Evolutionary conservation across 768 basidiomycete species (phyloP).

Genomic region (Leccinum variicolor): DNA sequence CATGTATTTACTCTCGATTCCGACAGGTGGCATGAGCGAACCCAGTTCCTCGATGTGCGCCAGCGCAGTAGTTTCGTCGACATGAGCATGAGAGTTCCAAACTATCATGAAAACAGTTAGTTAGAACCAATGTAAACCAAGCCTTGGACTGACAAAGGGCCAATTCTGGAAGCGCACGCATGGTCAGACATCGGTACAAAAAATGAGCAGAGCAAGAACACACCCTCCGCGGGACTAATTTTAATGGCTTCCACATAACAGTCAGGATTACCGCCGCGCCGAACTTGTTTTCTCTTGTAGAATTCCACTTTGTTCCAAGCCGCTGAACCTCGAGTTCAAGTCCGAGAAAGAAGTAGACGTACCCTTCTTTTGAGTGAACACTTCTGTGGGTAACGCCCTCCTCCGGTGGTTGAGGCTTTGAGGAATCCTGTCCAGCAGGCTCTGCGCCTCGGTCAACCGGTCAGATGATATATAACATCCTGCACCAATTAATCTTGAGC

Average conservation of each 20-base stretch:
- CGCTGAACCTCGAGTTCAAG: neutral
- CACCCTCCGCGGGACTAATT: constrained; percentile 72
- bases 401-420: constrained; percentile 56
- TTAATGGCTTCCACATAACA: constrained; percentile 53
- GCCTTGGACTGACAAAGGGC: constrained; percentile 55
- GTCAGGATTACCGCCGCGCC: constrained; percentile 49
- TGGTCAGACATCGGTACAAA: constrained; percentile 2
- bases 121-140: neutral
- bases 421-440: constrained; percentile 60
- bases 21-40: constrained; percentile 44
- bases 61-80: constrained; percentile 49
- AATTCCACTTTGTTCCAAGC: constrained; percentile 53
- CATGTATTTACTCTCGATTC: constrained; percentile 32
- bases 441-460: constrained; percentile 55
- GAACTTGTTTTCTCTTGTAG: constrained; percentile 65
- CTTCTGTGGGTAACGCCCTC: constrained; percentile 71
- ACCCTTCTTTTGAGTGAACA: constrained; percentile 77
- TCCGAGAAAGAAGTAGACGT: constrained; percentile 20
- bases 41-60: constrained; percentile 57
- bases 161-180: constrained; percentile 44
- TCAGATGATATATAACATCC: constrained; percentile 64
- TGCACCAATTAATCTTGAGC: constrained; percentile 10
- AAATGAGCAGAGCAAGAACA: neutral
- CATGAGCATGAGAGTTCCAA: constrained; percentile 76
- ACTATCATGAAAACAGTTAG: constrained; percentile 39